phyloP scores from a whole-genome alignment of 192 early-diverging fungal species.

The Umbelopsis isabellina region DNA sequence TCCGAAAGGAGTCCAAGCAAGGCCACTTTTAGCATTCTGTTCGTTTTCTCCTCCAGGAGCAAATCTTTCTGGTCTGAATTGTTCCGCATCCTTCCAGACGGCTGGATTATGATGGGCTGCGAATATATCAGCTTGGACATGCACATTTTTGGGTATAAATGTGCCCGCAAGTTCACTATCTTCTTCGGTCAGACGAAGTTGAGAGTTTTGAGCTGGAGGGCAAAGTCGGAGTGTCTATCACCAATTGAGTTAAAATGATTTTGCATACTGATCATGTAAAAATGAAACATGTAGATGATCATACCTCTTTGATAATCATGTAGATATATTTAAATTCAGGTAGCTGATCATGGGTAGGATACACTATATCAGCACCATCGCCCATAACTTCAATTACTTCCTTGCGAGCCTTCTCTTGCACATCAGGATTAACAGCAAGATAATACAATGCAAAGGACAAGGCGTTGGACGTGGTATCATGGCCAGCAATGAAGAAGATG shows the following conservation, averaged over 20 bases:
- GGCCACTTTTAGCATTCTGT: background rate
- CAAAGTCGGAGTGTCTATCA: conserved; percentile 22
- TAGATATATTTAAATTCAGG: conserved; percentile 55
- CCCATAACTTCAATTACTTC: conserved; percentile 28
- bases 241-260: background rate
- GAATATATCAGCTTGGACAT: conserved; percentile 28
- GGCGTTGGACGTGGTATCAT: conserved; percentile 26
- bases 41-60: conserved; percentile 20
- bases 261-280: background rate
- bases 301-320: conserved; percentile 32
- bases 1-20: background rate
- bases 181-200: conserved; percentile 17
- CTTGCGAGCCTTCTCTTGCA: conserved; percentile 24
- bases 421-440: conserved; percentile 16
- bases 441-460: conserved; percentile 22
- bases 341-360: conserved; percentile 41
- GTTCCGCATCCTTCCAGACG: conserved; percentile 29
- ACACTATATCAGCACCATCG: conserved; percentile 17
- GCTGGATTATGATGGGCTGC: conserved; percentile 28
- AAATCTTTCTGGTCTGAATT: conserved; percentile 39
- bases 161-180: conserved; percentile 39
- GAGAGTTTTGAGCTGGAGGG: background rate
- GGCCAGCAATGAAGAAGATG: conserved; percentile 8
- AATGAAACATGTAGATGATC: background rate
- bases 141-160: conserved; percentile 50